Evolutionary conservation across 2,329 filamentous ascomycete species (phyloP).

Genomic region (Aspergillus transmontanensis): DNA sequence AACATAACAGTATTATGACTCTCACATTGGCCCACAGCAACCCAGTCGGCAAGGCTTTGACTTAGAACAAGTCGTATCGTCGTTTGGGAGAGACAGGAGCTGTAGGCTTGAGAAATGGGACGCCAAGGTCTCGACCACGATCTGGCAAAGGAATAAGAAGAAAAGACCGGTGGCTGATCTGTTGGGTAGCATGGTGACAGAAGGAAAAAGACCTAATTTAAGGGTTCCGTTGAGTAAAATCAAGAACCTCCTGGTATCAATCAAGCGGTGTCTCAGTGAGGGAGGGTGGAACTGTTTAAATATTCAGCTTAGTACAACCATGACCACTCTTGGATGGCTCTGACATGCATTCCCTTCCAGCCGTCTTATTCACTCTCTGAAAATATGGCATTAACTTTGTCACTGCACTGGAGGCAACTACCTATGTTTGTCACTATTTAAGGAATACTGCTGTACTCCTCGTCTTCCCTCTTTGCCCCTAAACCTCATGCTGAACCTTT

Average conservation of each 20-base stretch:
- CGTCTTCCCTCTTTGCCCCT: background rate
- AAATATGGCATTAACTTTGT: background rate
- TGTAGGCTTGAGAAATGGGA: background rate
- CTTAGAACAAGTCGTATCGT: constrained; percentile 12
- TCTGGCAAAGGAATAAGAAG: background rate
- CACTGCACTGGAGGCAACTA: background rate
- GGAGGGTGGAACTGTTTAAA: background rate
- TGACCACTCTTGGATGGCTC: background rate
- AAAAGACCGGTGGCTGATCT: background rate
- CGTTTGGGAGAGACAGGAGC: background rate
- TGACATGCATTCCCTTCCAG: background rate
- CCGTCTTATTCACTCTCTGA: background rate
- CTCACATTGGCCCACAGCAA: constrained; percentile 13
- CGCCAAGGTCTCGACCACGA: background rate
- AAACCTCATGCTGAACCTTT: background rate
- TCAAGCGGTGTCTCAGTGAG: too few species aligned
- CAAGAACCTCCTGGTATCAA: background rate
- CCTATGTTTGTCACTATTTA: background rate
- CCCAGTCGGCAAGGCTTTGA: constrained; percentile 9
- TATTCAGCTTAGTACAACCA: background rate
- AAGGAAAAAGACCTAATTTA: background rate
- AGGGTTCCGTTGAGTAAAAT: background rate
- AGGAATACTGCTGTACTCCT: background rate
- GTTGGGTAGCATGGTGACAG: background rate
- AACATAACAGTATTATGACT: background rate